A percentile compares a stretch with the other conserved stretches of the same genome.
Evolutionary conservation across 805 yeast genomes (phyloP).

Genomic region (Zygosaccharomyces rouxii): DNA sequence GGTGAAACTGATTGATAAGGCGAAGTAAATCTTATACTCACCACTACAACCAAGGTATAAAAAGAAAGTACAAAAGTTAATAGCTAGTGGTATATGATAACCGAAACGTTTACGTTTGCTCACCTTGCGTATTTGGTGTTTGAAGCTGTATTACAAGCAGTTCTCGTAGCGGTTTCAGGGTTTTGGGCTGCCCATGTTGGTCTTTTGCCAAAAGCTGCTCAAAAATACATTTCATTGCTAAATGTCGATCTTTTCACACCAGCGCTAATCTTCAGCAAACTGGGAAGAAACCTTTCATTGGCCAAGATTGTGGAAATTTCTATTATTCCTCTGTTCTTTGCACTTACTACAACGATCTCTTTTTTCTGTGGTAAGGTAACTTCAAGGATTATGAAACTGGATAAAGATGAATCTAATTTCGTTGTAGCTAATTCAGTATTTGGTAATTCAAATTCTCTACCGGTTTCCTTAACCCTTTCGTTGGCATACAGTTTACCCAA

Average conservation of each 20-base stretch:
- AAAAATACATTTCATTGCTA: conserved; percentile 66
- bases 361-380: conserved; percentile 55
- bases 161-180: conserved; percentile 80
- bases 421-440: conserved; percentile 97
- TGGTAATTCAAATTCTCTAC: conserved; percentile 92
- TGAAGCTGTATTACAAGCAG: conserved; percentile 89
- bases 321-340: conserved; percentile 79
- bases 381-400: conserved; percentile 51
- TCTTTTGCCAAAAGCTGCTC: conserved; percentile 64
- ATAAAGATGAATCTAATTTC: conserved; percentile 75
- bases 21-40: not conserved
- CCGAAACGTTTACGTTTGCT: conserved; percentile 28
- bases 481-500: conserved; percentile 72
- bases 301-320: conserved; percentile 75
- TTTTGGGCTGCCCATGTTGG: conserved; percentile 76
- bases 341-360: conserved; percentile 76
- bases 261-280: conserved; percentile 83
- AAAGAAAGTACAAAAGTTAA: not conserved
- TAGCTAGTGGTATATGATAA: conserved; percentile 1
- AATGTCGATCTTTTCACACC: conserved; percentile 95
- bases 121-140: conserved; percentile 61
- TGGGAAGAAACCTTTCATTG: conserved; percentile 62
- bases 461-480: conserved; percentile 84
- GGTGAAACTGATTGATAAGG: not conserved
- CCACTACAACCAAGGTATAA: not conserved